Percentiles rank a stretch among this genome's conserved stretches.
phyloP scores from a whole-genome alignment of 805 yeast genomes.

The Kuraishia floccosa region DNA sequence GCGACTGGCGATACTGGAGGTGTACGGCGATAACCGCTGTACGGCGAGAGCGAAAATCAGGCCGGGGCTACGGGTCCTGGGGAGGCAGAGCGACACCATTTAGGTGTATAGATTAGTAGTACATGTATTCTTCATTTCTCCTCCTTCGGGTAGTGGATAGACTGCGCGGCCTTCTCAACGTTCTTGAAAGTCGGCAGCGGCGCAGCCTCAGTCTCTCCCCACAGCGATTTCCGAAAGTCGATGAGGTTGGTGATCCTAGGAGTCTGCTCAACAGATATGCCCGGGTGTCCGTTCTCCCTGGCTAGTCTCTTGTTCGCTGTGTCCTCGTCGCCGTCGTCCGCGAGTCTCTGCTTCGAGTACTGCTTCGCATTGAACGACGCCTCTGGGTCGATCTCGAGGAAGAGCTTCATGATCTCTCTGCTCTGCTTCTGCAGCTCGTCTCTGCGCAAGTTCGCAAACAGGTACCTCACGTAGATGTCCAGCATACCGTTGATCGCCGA shows the following conservation, averaged over 20 bases:
- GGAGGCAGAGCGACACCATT: constrained; percentile 60
- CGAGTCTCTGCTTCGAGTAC: constrained; percentile 16
- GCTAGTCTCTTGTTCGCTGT: constrained; percentile 13
- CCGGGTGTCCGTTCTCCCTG: constrained; percentile 24
- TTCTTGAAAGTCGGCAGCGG: constrained; percentile 47
- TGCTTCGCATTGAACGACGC: constrained; percentile 19
- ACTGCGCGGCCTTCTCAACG: constrained; percentile 48
- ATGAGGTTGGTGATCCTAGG: constrained; percentile 31
- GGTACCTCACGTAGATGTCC: constrained; percentile 23
- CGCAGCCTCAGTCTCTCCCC: constrained; percentile 14
- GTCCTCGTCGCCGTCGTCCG: constrained; percentile 15
- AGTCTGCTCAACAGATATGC: constrained; percentile 21
- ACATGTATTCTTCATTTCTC: no score
- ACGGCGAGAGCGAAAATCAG: constrained; percentile 41
- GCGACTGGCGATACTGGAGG: constrained; percentile 56
- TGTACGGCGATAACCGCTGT: constrained; percentile 69
- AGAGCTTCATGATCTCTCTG: constrained; percentile 13
- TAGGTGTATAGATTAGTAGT: no score
- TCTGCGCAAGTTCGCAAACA: constrained; percentile 14
- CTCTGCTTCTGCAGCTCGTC: constrained; percentile 9
- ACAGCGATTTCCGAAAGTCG: constrained; percentile 10
- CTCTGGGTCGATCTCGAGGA: constrained; percentile 18
- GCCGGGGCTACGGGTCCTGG: constrained; percentile 51
- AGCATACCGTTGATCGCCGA: constrained; percentile 29
- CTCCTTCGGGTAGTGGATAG: constrained; percentile 27